A percentile compares a stretch with the other conserved stretches of the same genome.
phyloP scores from a whole-genome alignment of 495 filamentous ascomycete genomes.

The Xylaria bambusicola region DNA sequence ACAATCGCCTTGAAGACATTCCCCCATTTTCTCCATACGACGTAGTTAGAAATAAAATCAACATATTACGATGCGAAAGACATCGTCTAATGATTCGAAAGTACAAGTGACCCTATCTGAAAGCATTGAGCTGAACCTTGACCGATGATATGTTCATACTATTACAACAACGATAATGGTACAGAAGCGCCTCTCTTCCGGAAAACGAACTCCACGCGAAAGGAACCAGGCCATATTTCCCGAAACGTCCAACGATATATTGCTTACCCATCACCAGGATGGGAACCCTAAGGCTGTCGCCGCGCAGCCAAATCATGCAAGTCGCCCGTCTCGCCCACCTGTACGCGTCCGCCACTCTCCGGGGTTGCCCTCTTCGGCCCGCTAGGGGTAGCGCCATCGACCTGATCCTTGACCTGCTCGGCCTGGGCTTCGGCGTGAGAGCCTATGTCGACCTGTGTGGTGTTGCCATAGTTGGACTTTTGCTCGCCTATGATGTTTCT shows the following conservation, averaged over 20 bases:
- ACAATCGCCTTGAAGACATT: too few relatives aligned
- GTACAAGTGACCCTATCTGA: too few relatives aligned
- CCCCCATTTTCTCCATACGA: too few relatives aligned
- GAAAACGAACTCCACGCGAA: too few relatives aligned
- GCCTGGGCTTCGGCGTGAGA: slow-evolving; percentile 18
- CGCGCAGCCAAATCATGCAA: slow-evolving; percentile 31
- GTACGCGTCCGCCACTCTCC: slow-evolving; percentile 26
- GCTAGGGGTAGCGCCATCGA: slow-evolving; percentile 26
- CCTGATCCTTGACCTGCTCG: slow-evolving; percentile 31
- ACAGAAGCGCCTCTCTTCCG: too few relatives aligned
- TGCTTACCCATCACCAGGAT: background rate
- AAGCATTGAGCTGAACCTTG: too few relatives aligned
- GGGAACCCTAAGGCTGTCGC: slow-evolving; percentile 20
- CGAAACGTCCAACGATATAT: background rate
- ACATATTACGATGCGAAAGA: too few relatives aligned
- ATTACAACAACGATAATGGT: background rate
- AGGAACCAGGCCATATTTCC: too few relatives aligned
- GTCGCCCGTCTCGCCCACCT: slow-evolving; percentile 33
- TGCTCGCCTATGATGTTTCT: slow-evolving; percentile 31
- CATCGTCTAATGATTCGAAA: too few relatives aligned
- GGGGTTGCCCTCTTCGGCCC: slow-evolving; percentile 31
- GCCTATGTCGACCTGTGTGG: slow-evolving; percentile 22
- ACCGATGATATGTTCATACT: background rate
- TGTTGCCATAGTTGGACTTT: slow-evolving; percentile 14
- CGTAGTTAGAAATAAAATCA: too few relatives aligned